phyloP scores from a whole-genome alignment of 2,329 filamentous ascomycete species.

The Botrytis squamosa region DNA sequence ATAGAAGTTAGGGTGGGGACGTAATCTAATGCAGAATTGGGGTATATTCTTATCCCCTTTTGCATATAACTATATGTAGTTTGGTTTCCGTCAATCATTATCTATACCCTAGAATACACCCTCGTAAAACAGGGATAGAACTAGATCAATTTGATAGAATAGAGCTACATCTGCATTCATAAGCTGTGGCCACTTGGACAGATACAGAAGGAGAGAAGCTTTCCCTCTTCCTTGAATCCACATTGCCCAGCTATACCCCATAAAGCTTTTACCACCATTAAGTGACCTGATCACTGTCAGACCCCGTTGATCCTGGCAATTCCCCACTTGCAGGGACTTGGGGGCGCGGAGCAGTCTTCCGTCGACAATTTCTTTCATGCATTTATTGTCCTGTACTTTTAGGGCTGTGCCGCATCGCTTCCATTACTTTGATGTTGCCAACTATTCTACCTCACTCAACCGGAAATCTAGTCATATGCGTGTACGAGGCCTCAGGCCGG shows the following conservation, averaged over 20 bases:
- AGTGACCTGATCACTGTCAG: background rate
- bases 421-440: background rate
- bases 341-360: background rate
- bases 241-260: background rate
- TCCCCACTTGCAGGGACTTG: background rate
- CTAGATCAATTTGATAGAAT: background rate
- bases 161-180: background rate
- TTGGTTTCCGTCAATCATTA: background rate
- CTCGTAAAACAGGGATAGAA: background rate
- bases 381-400: background rate
- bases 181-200: background rate
- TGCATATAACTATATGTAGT: background rate
- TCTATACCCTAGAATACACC: too few species aligned
- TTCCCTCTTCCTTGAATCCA: background rate
- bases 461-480: background rate
- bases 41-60: background rate
- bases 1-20: too few species aligned
- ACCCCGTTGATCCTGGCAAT: background rate
- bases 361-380: background rate
- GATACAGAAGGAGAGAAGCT: background rate
- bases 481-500: background rate
- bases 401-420: background rate
- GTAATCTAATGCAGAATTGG: background rate
- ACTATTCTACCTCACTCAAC: background rate
- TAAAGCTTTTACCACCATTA: background rate